Conservation (phyloP, 805 yeast species). For the Lipomyces mesembrius region DNA sequence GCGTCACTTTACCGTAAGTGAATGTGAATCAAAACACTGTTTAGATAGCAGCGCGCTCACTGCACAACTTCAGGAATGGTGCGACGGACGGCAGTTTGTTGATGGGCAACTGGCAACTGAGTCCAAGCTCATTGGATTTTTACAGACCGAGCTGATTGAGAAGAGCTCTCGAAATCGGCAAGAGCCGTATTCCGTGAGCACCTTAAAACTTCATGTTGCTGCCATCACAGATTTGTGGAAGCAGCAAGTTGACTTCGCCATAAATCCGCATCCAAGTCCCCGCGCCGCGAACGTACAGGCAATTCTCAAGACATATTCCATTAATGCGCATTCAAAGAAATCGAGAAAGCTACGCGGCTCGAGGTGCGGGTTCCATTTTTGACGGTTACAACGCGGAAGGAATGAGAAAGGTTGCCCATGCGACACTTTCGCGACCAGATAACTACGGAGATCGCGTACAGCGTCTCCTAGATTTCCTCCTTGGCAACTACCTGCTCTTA, state of each 20-base stretch:
- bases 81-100: slow-evolving; percentile 2
- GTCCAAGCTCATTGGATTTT: neutral
- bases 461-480: no score
- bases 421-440: no score
- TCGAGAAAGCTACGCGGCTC: neutral
- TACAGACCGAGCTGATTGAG: neutral
- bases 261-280: neutral
- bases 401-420: no score
- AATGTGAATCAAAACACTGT: neutral
- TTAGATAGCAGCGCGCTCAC: neutral
- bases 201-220: slow-evolving; percentile 3
- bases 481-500: no score
- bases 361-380: slow-evolving; percentile 1
- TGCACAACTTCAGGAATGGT: slow-evolving; percentile 4
- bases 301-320: neutral
- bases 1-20: neutral
- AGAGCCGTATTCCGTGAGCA: neutral
- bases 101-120: slow-evolving; percentile 2
- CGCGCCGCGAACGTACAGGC: slow-evolving; percentile 4
- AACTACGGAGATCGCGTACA: no score
- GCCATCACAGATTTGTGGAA: slow-evolving; percentile 4
- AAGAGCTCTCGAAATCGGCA: neutral
- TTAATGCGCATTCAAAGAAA: neutral
- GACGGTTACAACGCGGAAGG: neutral
- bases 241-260: slow-evolving; percentile 4